Evolutionary conservation across 2,329 filamentous ascomycete species (phyloP), one percentile per base, ranked within the genome.

Genomic region (Xylariaceae sp.): DNA sequence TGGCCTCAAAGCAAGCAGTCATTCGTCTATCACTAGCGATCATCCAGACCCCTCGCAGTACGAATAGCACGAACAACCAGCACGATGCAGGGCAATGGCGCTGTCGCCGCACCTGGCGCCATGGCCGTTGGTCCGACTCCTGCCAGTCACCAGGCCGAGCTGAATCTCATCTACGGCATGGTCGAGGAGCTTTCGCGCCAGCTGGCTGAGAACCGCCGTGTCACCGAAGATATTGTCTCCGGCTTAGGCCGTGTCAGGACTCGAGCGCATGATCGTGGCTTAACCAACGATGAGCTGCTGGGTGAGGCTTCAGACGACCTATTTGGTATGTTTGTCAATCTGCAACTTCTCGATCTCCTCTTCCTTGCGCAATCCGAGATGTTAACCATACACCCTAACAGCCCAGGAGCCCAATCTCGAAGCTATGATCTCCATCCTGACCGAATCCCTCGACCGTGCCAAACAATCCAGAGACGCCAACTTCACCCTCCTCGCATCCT

Each of bases 151-250:
- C 83, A 87, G 67, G 79, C 83, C 47, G 84, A 87, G 68, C 77
- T 87, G 54, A 85, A 84, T 64, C 83, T 84, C 69, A 84, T 87
- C 63, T 86, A 86, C 64, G 75, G 76, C 58, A 83, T 87, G 79
- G 83, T 87, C 11, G 84, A 87, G 63, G 82, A 85, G 64, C 73
- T 87, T 44, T 84, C 82, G 61, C 77, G 80, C 33, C 81, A 85
- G 63, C 73, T 87, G 31, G 78, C 82, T 12, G 81, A 84, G 47
- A 85, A 84, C 65, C 75, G 81, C 58, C 75, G 77, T 40, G 78
- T 80, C 36, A 80, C 82, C n/a, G 80, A 84, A 57, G 80, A 84
- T 22, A 84, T 87, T 43, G 81, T 87, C 45, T 75, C 74, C n/a
- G 81, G 81, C 39, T 75, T 86, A 40, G 84, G 84, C 28, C 76